These are phyloP conservation scores for Phlebiopsis flavidoalba DNA, from an alignment of 768 basidiomycete genomes.

Conservation along the genomic window DNA sequence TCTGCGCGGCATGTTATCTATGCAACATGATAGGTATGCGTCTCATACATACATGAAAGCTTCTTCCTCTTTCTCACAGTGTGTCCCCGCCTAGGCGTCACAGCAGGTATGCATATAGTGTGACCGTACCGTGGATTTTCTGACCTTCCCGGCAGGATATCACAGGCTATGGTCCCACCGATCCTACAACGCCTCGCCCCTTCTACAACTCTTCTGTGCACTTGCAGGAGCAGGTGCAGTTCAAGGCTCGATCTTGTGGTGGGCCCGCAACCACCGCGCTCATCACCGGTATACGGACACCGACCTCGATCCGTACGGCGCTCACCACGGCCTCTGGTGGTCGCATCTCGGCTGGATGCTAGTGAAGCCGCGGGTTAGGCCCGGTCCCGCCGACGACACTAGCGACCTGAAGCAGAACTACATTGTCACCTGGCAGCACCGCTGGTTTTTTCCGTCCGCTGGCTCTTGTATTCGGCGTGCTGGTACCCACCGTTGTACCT, in stretches of 20 bases:
- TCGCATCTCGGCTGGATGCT: constrained; percentile 94
- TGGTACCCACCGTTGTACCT: constrained; percentile 72
- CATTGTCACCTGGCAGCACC: constrained; percentile 85
- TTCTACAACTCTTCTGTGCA: constrained; percentile 82
- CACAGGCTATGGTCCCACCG: constrained; percentile 98
- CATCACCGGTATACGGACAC: constrained; percentile 98
- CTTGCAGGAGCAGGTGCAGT: constrained; percentile 88
- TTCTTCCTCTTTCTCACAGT: background rate
- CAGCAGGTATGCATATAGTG: constrained; percentile 5
- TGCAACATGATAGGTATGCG: constrained; percentile 76
- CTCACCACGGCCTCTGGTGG: constrained; percentile 82
- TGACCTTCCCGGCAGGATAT: constrained; percentile 61
- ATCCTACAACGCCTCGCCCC: constrained; percentile 84
- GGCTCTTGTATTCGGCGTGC: constrained; percentile 64
- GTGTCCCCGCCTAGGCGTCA: background rate
- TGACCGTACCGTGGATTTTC: too few species aligned
- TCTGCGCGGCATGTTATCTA: constrained; percentile 62
- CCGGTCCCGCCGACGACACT: constrained; percentile 86
- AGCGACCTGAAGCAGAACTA: constrained; percentile 78
- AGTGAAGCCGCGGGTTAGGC: constrained; percentile 81
- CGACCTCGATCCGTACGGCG: constrained; percentile 93
- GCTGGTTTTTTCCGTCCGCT: constrained; percentile 59
- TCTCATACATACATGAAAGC: constrained; percentile 6
- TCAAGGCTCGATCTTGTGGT: constrained; percentile 98
- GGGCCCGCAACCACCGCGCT: constrained; percentile 94